Base-by-base conservation (phyloP, 179 eudicot genomes). In the Carnegiea gigantea region DNA sequence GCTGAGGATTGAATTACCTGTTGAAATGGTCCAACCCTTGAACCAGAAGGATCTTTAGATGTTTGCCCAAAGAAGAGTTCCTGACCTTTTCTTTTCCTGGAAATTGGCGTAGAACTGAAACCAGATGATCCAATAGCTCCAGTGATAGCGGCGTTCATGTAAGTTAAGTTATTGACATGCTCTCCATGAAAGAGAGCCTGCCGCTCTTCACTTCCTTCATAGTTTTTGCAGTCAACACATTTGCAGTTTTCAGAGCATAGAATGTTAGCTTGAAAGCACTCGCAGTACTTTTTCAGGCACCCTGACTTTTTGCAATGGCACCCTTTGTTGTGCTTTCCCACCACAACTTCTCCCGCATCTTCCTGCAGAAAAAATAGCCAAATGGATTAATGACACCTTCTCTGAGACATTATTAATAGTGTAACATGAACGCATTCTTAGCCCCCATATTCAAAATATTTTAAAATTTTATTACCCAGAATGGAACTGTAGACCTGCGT, bases 301-400 rank as follows among this genome's bases (percentile, higher is more conserved):
- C 99, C 98, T 81, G 99, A 95, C 85, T 95, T 97, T 86, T 92
- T 97, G 94, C 99, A 97, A 77, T 97, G 95, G 83, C 99, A 95
- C 84, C 99, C 99, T 85, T 97, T 97, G 86, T 93, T 97, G 90
- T 97, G 99, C 85, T 89, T 97, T 86, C 82, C 99, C 73, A 92
- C 70, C 77, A 89, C 86, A 82, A 79, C 87, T 79, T 94, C 98
- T 79, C 91, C 92, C 36, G 86, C 88, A 81, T 92, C 97, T 86
- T 88, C 99, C 99, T 96, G 84, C 77, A 82, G 20, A 36, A 84
- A 57, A 43, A 43, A 78, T 20, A 73, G 51, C 6, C 30, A 68
- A 43, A 51, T 79, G 70, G 65, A 75, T 17, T 48, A n/a, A 82
- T 36, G 21, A 21, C 53, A 17, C 9, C 48, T 17, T 8, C 44